Conservation (phyloP, 2,329 filamentous ascomycete species). For the Xylariales sp. region DNA sequence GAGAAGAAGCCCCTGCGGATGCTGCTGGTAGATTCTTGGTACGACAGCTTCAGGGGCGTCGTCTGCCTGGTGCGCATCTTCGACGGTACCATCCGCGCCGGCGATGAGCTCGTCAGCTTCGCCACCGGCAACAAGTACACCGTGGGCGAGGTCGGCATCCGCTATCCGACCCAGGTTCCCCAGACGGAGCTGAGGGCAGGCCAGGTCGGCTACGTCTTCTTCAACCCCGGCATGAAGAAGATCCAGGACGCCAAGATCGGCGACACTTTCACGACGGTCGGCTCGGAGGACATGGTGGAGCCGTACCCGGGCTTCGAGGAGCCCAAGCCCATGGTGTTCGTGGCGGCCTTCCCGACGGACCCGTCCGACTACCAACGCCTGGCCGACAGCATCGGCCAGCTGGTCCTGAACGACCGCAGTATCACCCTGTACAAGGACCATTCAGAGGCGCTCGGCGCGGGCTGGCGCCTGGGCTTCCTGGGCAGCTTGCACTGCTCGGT, state of each 20-base stretch:
- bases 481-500: conserved; percentile 99
- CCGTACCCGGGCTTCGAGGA: conserved; percentile 91
- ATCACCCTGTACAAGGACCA: conserved; percentile 92
- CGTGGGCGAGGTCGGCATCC: conserved; percentile 94
- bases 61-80: conserved; percentile 88
- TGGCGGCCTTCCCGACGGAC: conserved; percentile 92
- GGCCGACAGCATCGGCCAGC: conserved; percentile 89
- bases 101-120: conserved; percentile 82
- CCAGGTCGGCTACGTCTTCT: conserved; percentile 93
- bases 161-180: conserved; percentile 83
- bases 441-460: conserved; percentile 87
- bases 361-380: conserved; percentile 81
- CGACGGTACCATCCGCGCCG: conserved; percentile 76
- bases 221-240: conserved; percentile 97
- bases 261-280: conserved; percentile 86
- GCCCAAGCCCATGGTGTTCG: conserved; percentile 98
- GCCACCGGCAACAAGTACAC: conserved; percentile 86
- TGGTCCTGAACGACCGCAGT: conserved; percentile 91
- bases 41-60: conserved; percentile 92
- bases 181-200: conserved; percentile 79
- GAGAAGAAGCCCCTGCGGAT: conserved; percentile 69
- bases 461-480: conserved; percentile 90
- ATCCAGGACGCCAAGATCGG: conserved; percentile 95
- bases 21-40: conserved; percentile 96
- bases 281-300: conserved; percentile 70